A percentile compares a stretch with the other conserved stretches of the same genome.
These are phyloP conservation scores for Chytriomyces hyalinus DNA, from an alignment of 192 early-diverging fungal species.

Conservation along the genomic window DNA sequence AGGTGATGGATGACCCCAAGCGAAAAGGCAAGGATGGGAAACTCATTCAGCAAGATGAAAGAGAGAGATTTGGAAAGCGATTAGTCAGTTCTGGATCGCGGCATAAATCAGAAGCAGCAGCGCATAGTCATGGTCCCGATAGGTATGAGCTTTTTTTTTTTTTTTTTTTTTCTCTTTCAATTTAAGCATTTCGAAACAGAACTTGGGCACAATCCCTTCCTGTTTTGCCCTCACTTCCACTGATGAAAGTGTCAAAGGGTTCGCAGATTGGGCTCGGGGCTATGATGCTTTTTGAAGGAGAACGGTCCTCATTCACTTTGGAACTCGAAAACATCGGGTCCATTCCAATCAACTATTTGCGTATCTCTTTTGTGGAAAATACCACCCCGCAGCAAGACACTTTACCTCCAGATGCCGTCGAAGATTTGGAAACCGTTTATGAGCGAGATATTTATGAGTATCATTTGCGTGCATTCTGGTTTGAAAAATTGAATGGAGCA, in stretches of 20 bases:
- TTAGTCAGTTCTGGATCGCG: not conserved
- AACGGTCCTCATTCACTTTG: slow-evolving; percentile 68
- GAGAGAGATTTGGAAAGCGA: slow-evolving; percentile 47
- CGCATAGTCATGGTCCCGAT: not conserved
- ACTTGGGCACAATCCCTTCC: slow-evolving; percentile 53
- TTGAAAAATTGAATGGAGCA: slow-evolving; percentile 29
- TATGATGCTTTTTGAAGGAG: slow-evolving; percentile 84
- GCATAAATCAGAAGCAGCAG: not conserved
- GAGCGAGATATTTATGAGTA: slow-evolving; percentile 76
- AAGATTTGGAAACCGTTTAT: slow-evolving; percentile 71
- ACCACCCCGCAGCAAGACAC: slow-evolving; percentile 14
- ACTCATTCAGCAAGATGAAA: slow-evolving; percentile 48
- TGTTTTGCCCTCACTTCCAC: slow-evolving; percentile 71
- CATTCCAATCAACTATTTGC: slow-evolving; percentile 73
- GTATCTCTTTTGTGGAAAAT: slow-evolving; percentile 52
- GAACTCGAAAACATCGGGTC: slow-evolving; percentile 77
- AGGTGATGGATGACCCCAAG: slow-evolving; percentile 58
- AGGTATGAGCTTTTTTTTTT: not conserved
- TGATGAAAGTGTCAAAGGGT: slow-evolving; percentile 66
- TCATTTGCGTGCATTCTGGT: slow-evolving; percentile 53
- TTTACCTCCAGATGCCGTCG: slow-evolving; percentile 53
- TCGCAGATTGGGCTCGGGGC: slow-evolving; percentile 66
- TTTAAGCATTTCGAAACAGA: not conserved
- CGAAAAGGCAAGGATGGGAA: slow-evolving; percentile 60
- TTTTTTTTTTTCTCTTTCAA: not conserved